These are phyloP conservation scores for Pythium phragmiticola DNA, from an alignment of 352 stramenopile species.

Conservation along the genomic window DNA sequence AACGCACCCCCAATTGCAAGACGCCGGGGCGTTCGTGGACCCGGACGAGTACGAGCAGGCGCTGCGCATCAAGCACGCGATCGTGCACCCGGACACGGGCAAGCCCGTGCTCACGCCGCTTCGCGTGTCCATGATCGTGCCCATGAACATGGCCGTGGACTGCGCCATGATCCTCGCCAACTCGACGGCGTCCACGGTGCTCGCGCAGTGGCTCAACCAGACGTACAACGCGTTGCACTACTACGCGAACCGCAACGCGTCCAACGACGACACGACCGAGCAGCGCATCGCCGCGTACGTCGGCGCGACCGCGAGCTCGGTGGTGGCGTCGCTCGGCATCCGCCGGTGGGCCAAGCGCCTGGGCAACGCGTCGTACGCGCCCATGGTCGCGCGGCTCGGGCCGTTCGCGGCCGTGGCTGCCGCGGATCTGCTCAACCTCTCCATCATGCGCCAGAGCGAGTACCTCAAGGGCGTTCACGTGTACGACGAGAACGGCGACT, in stretches of 20 bases:
- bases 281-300: constrained; percentile 72
- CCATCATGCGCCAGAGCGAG: constrained; percentile 85
- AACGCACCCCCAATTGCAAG: background rate
- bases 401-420: constrained; percentile 82
- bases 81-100: constrained; percentile 75
- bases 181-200: constrained; percentile 61
- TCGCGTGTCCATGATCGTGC: constrained; percentile 85
- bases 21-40: constrained; percentile 40
- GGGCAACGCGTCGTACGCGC: constrained; percentile 43
- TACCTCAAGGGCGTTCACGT: constrained; percentile 78
- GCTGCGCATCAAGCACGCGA: constrained; percentile 65
- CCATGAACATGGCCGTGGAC: constrained; percentile 85
- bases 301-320: constrained; percentile 69
- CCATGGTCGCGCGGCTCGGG: constrained; percentile 58
- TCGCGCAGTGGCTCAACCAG: constrained; percentile 87
- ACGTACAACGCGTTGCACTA: constrained; percentile 91
- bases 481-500: constrained; percentile 79
- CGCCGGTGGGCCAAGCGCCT: constrained; percentile 52
- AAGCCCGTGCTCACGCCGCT: constrained; percentile 63
- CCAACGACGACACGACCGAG: constrained; percentile 75
- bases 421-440: constrained; percentile 83
- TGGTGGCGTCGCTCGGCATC: constrained; percentile 72
- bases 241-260: constrained; percentile 87
- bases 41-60: constrained; percentile 42
- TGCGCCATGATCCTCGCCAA: constrained; percentile 77